Percentiles rank a stretch among this genome's conserved stretches.
phyloP scores from a whole-genome alignment of 1,284 basidiomycete genomes.

The Chalciporus sp. region DNA sequence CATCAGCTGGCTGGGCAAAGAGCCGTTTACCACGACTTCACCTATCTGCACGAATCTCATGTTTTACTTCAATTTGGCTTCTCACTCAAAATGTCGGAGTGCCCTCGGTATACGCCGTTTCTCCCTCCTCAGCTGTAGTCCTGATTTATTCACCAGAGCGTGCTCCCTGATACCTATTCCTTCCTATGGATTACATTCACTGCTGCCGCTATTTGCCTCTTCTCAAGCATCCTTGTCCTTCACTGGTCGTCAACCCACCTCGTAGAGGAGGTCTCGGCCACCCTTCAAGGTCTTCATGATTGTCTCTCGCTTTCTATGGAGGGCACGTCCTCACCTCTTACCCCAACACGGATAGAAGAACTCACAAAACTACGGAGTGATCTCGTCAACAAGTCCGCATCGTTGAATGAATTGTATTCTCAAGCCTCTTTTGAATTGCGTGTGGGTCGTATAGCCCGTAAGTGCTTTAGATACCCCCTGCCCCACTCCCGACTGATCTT shows the following conservation, averaged over 20 bases:
- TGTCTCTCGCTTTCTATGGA: slow-evolving; percentile 40
- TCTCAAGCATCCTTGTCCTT: slow-evolving; percentile 43
- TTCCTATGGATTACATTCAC: slow-evolving; percentile 48
- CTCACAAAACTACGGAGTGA: slow-evolving; percentile 29
- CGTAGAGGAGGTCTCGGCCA: slow-evolving; percentile 41
- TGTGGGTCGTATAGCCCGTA: slow-evolving; percentile 48
- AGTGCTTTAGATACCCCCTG: slow-evolving; percentile 12
- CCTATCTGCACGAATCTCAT: slow-evolving; percentile 47
- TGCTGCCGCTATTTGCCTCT: slow-evolving; percentile 42
- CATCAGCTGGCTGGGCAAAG: slow-evolving; percentile 45
- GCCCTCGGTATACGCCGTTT: slow-evolving; percentile 32
- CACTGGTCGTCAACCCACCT: slow-evolving; percentile 48
- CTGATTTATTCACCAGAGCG: slow-evolving; percentile 25
- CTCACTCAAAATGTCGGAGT: slow-evolving; percentile 42
- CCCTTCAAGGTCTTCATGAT: slow-evolving; percentile 39
- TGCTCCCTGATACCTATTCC: slow-evolving; percentile 34
- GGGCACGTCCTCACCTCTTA: slow-evolving; percentile 26
- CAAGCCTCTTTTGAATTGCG: slow-evolving; percentile 52
- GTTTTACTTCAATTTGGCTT: slow-evolving; percentile 51
- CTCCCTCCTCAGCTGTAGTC: background rate
- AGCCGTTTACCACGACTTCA: slow-evolving; percentile 50
- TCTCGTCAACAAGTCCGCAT: slow-evolving; percentile 42
- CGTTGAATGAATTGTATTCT: slow-evolving; percentile 45
- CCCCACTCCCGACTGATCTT: background rate
- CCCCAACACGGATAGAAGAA: slow-evolving; percentile 4